These are phyloP conservation scores for Clathrus columnatus DNA, from an alignment of 768 basidiomycete genomes.

Conservation along the genomic window DNA sequence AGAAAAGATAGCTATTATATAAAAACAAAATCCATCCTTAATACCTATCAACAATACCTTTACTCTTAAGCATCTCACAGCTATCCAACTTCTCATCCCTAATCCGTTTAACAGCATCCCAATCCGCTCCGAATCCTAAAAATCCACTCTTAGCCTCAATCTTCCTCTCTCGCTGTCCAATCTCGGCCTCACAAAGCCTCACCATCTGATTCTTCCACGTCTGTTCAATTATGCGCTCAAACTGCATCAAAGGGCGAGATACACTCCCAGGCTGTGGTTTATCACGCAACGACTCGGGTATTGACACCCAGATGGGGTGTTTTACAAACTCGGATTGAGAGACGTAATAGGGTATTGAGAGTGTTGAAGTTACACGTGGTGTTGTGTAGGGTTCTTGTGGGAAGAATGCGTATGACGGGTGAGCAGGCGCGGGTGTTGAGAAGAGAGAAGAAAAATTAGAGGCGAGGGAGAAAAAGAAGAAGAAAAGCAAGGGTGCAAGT, in stretches of 20 bases:
- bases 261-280: conserved; percentile 10
- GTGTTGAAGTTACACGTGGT: conserved; percentile 59
- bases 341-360: conserved; percentile 79
- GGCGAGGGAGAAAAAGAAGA: conserved; percentile 78
- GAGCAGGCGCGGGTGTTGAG: conserved; percentile 53
- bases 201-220: conserved; percentile 65
- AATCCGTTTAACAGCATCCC: conserved; percentile 76
- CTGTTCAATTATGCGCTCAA: conserved; percentile 73
- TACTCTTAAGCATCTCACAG: conserved; percentile 66
- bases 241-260: conserved; percentile 37
- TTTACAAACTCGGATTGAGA: conserved; percentile 63
- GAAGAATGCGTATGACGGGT: conserved; percentile 72
- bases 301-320: conserved; percentile 70
- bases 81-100: conserved; percentile 59
- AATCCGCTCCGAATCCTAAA: conserved; percentile 88
- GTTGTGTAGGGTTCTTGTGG: conserved; percentile 51
- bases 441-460: conserved; percentile 76
- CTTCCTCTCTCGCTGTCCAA: conserved; percentile 57
- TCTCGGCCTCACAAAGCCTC: conserved; percentile 58
- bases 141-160: conserved; percentile 76
- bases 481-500: conserved; percentile 73
- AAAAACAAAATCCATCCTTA: not conserved
- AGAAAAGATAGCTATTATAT: too few relatives aligned
- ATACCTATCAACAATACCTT: conserved; percentile 1
- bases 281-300: conserved; percentile 42